Evolutionary conservation across 192 early-diverging fungal genomes (phyloP), one percentile per base, ranked within the genome.

Genomic region (Coemansia sp.): DNA sequence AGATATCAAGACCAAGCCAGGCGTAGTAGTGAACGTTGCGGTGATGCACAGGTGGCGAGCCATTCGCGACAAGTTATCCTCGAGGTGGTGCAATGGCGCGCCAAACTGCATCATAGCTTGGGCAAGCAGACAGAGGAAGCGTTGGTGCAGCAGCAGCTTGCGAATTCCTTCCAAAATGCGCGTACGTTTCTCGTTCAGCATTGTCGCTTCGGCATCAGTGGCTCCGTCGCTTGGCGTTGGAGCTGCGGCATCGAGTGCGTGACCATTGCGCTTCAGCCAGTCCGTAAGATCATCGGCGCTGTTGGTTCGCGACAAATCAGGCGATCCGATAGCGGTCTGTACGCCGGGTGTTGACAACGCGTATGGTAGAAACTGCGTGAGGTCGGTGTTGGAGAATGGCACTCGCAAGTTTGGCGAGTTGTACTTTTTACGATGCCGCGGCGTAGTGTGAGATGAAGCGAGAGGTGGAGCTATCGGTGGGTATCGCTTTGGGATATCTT

Each of bases 41-140:
- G 88, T 77, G 19, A 91, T 76, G 39, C 80, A 80, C 19, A 91
- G 68, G 3, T 80, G 77, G 12, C 75, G 68, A 3, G 89, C 77
- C 22, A 89, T 83, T 24, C 84, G 74, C 31, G 83, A 72, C 65
- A 91, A 75, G 27, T 86, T 83, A 22, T 82, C 78, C 55, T 91
- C 88, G 6, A 91, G 75, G 24, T 88, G 83, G 70, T 89, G 88
- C 3, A 86, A 82, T 4, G 89, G 89, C 3, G 86, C 80, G 40
- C 89, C 89, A 62, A 85, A 91, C 46, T 84, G 76, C 77, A 91
- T 89, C 74, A 91, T 75, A 3, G 81, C 79, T 73, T 87, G 84
- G 1, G 86, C 88, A 8, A 89, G 50, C 42, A 86, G 80, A 10
- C 81, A 72, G 22, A 91, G 70, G 59, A 87, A 86, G 22, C 85